Evolutionary conservation across 1,284 basidiomycete genomes (phyloP), one percentile per base, ranked within the genome.

Genomic region (Meripilus lineatus): DNA sequence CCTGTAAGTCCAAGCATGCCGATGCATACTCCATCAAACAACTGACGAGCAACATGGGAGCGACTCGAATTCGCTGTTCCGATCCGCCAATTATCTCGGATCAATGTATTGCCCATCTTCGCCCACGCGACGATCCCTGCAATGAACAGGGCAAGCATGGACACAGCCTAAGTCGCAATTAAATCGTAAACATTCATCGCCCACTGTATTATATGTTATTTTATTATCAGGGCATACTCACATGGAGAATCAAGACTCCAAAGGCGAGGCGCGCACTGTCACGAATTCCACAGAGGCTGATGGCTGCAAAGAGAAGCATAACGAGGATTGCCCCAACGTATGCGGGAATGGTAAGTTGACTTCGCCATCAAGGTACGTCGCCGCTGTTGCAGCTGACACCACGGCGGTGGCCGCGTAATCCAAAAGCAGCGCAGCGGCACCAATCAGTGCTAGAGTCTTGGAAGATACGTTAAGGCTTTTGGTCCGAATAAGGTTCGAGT

Each of bases 1-100:
- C 84, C 83, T 2, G 84, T 86, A 24, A 85, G 67, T 0, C 81
- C 82, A 2, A 87, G 65, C 66, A 86, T 80, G 0, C 79, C 75
- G 5, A 87, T 63, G 50, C 83, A 85, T 21, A 81, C 67, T 0
- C 84, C 84, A 46, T 79, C 66, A 56, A 79, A 87, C 4, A 79
- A 61, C 38, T 81, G 69, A 13, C 59, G 68, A 3, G 65, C 58
- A 11, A 77, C 22, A 25, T 20, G 59, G 2, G 55, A 57, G 1
- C 53, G 44, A 0, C 55, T 50, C 8, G 64, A 64, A 20, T 52
- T 54, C 14, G 50, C 58, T 41, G 58, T 61, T 5, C 67, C 71
- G 24, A 46, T 54, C 36, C 51, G 50, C 84, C 84, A 87, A 51
- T 87, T 87, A 11, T 63, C 61, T 32, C 52, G 61, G 6, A 86